Evolutionary conservation across 257 asterid species (phyloP), one percentile per base, ranked within the genome.

Genomic region (Ehretia macrophylla): DNA sequence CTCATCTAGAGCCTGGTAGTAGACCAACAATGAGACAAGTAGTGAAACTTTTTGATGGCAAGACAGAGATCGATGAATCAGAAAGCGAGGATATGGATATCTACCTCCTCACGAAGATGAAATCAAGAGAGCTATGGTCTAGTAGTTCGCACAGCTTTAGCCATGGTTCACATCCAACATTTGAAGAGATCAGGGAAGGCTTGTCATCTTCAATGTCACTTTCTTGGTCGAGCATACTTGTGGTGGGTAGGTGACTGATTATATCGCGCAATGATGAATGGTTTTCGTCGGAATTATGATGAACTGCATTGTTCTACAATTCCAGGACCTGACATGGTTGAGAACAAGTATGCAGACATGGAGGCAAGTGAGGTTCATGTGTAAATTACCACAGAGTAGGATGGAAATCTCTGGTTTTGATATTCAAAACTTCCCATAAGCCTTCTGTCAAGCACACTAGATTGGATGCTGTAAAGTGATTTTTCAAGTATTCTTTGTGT

Each of bases 1-100:
- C 80, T 10, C 81, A 75, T 49, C 74, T 70, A 0, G 94, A 87
- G 6, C 71, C 81, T 1, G 76, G 52, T 12, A 69, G 66, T 1
- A 72, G 95, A 79, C 90, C 94, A 11, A 82, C 72, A 11, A 87
- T 87, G 88, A 80, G 90, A 68, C 90, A 78, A 55, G 86, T 78
- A 2, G 81, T 78, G 73, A 84, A 84, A 35, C 39, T 80, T 11
- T 80, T 87, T 4, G 83, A 80, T 56, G 81, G 81, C 63, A 82
- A 59, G 64, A 68, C 10, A 18, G 86, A 75, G 64, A 64, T 51
- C 58, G 65, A 45, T 8, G 65, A 64, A 55, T 85, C 77, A 37
- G 13, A 57, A 0, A 86, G 65, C 17, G 67, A 18, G 32, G 81
- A 77, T n/a, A 79, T 79, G 92, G 81, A 72, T 3, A 22, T 38